These are phyloP conservation scores for Herpotrichia juniperi DNA, from an alignment of 2,329 filamentous ascomycete species.

Conservation along the genomic window DNA sequence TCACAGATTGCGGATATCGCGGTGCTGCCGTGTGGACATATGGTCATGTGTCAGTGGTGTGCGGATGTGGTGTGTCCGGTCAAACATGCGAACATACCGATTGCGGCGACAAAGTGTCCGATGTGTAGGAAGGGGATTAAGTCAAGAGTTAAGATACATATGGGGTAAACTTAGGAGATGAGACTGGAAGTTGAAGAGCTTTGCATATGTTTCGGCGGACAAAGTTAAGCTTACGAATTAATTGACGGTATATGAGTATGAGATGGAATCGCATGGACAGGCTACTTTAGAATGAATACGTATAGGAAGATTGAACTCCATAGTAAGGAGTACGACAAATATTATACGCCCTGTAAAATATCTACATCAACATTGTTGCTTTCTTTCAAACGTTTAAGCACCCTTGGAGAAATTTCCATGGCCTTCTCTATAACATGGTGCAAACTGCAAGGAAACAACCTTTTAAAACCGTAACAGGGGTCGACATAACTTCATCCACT, in stretches of 20 bases:
- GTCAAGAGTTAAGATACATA: constrained; percentile 50
- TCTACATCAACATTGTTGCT: too few species aligned
- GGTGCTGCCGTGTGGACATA: constrained; percentile 60
- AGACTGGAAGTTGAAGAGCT: neutral
- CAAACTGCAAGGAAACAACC: too few species aligned
- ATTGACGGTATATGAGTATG: neutral
- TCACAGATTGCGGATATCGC: constrained; percentile 59
- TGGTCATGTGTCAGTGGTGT: constrained; percentile 62
- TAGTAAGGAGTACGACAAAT: neutral
- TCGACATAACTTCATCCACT: too few species aligned
- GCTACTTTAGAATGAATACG: neutral
- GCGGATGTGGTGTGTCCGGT: constrained; percentile 57
- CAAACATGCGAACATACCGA: constrained; percentile 48
- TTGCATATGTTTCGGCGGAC: neutral
- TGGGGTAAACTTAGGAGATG: constrained; percentile 4
- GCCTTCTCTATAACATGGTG: too few species aligned
- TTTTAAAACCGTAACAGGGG: too few species aligned
- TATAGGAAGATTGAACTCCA: neutral
- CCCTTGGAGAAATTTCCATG: too few species aligned
- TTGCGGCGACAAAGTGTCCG: constrained; percentile 49
- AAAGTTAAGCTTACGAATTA: neutral
- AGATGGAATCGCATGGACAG: neutral
- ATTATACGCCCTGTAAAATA: neutral
- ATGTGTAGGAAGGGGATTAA: constrained; percentile 54
- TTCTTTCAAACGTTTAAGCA: too few species aligned